Evolutionary conservation across 1,284 basidiomycete species (phyloP).

Genomic region (Melampsora americana): DNA sequence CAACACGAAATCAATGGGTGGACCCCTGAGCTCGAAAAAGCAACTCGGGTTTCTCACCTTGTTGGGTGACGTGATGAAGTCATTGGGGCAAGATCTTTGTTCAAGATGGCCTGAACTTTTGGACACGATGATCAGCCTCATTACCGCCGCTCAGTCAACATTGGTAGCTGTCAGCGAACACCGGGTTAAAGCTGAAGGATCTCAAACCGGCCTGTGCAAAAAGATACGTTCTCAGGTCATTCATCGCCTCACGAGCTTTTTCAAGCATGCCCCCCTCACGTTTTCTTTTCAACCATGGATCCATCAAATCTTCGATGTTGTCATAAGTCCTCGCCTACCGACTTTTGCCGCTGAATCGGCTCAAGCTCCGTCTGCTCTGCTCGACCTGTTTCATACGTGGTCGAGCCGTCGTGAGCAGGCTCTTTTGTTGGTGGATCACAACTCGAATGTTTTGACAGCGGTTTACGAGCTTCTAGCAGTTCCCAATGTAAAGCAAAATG

Average conservation of each 20-base stretch:
- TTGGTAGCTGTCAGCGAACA: slow-evolving; percentile 4
- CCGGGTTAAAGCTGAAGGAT: not conserved
- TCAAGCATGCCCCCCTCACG: slow-evolving; percentile 62
- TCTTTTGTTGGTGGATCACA: slow-evolving; percentile 67
- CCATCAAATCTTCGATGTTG: slow-evolving; percentile 64
- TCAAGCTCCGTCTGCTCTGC: slow-evolving; percentile 81
- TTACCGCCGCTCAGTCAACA: slow-evolving; percentile 64
- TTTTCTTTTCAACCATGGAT: slow-evolving; percentile 72
- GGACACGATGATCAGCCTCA: slow-evolving; percentile 65
- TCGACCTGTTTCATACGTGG: slow-evolving; percentile 83
- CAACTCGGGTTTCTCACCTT: slow-evolving; percentile 78
- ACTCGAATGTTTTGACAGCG: slow-evolving; percentile 68
- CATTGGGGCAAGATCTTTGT: slow-evolving; percentile 70
- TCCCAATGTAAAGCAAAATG: slow-evolving; percentile 78
- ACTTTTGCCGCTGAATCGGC: slow-evolving; percentile 79
- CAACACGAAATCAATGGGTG: slow-evolving; percentile 42
- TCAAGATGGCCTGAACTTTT: slow-evolving; percentile 71
- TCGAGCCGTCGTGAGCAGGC: slow-evolving; percentile 64
- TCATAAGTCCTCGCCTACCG: slow-evolving; percentile 78
- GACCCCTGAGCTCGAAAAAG: slow-evolving; percentile 62
- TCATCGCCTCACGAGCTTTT: slow-evolving; percentile 84
- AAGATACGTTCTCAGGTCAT: slow-evolving; percentile 54
- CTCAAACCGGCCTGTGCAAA: slow-evolving; percentile 24
- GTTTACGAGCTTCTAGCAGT: slow-evolving; percentile 77
- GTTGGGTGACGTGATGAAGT: slow-evolving; percentile 75